Evolutionary conservation across 768 basidiomycete genomes (phyloP), one percentile per base, ranked within the genome.

Genomic region (Leucogyrophana mollusca): DNA sequence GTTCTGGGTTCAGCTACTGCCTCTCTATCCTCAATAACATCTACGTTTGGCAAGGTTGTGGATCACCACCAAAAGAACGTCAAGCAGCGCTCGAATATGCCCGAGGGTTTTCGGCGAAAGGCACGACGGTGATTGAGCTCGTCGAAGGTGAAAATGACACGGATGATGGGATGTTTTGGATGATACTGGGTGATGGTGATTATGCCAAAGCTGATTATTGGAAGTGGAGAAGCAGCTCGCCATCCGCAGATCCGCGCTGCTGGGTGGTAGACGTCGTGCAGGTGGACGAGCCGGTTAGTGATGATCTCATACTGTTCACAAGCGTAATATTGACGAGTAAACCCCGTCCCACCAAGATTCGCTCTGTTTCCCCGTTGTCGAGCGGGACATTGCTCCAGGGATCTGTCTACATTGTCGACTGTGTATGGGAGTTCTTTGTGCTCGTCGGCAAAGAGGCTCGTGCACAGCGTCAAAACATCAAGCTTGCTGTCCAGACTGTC

Each of bases 1-100:
- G 90, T 59, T 91, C 90, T 9, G 90, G 77, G n/a, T 92, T 82
- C 64, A 89, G 87, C 54, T 91, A 87, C 60, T 90, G 87, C 54
- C 52, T 90, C 27, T 78, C 83, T 3, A 71, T 91, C 37, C 67
- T 92, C 49, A 80, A 80, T 27, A 79, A 80, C 2, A 67, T 85
- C 30, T 91, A 89, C 53, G 79, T 92, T 25, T 93, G 91, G 90
- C 73, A 90, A 59, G 90, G 90, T 3, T 72, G 78, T 43, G 90
- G 90, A 20, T 83, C 90, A 3, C 70, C 70, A 11, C 37, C 70
- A 5, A 51, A 54, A 24, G 90, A 93, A 64, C 77, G 80, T 46
- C 54, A 70, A 23, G 85, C 82, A 4, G 87, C 88, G 0, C 53
- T 78, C 14, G 61, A 69, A 47, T 92, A 91, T 60, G 85, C 79